Percentiles rank a stretch among this genome's conserved stretches.
phyloP scores from a whole-genome alignment of 495 filamentous ascomycete species.

The Parachaetomium inaequale region DNA sequence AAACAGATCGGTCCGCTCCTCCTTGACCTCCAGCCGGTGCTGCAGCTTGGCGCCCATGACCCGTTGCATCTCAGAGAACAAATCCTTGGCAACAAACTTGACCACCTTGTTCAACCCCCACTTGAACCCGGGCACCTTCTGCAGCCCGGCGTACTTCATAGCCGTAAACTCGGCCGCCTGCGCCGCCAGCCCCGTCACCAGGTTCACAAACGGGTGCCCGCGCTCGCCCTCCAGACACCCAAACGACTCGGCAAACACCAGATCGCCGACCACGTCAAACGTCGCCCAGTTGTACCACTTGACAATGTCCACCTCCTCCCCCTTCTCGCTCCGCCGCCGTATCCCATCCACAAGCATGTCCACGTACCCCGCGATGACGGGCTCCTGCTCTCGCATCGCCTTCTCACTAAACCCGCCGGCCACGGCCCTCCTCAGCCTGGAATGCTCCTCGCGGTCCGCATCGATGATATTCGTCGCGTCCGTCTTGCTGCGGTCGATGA shows the following conservation, averaged over 20 bases:
- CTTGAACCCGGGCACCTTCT: background rate
- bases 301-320: slow-evolving; percentile 40
- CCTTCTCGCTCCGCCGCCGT: slow-evolving; percentile 30
- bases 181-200: slow-evolving; percentile 49
- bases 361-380: slow-evolving; percentile 42
- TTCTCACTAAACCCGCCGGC: slow-evolving; percentile 54
- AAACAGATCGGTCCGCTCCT: slow-evolving; percentile 47
- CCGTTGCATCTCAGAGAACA: slow-evolving; percentile 26
- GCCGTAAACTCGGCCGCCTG: slow-evolving; percentile 50
- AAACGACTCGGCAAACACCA: slow-evolving; percentile 53
- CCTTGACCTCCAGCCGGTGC: slow-evolving; percentile 37
- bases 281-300: slow-evolving; percentile 59
- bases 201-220: background rate
- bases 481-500: slow-evolving; percentile 15
- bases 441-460: slow-evolving; percentile 39
- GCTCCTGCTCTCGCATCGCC: slow-evolving; percentile 45
- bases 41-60: slow-evolving; percentile 39
- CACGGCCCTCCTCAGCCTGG: slow-evolving; percentile 42
- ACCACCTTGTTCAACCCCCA: background rate
- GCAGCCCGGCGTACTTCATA: slow-evolving; percentile 19
- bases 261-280: slow-evolving; percentile 60
- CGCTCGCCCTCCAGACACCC: background rate
- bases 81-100: background rate
- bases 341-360: slow-evolving; percentile 47
- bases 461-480: slow-evolving; percentile 31